A percentile compares a stretch with the other conserved stretches of the same genome.
Evolutionary conservation across 1,284 basidiomycete genomes (phyloP).

Genomic region (Tremellales sp.): DNA sequence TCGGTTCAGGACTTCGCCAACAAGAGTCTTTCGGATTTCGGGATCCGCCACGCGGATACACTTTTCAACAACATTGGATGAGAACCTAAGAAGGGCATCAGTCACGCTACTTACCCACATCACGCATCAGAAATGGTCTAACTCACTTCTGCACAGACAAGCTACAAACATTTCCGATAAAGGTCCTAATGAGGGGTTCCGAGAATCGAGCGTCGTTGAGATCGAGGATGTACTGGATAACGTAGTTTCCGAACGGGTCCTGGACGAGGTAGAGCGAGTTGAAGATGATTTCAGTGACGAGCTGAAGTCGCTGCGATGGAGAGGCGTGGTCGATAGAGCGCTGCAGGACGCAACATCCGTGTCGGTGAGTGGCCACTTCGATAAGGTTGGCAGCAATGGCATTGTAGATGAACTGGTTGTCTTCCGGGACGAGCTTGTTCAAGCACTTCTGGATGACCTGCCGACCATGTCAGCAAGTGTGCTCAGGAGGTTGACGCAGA

Average conservation of each 20-base stretch:
- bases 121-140: conserved; percentile 61
- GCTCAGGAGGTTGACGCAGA: not conserved
- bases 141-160: conserved; percentile 98
- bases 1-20: conserved; percentile 92
- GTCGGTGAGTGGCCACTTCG: conserved; percentile 98
- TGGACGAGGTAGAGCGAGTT: conserved; percentile 97
- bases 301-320: conserved; percentile 80
- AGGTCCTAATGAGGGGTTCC: conserved; percentile 95
- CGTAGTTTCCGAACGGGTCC: conserved; percentile 80
- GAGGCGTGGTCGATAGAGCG: conserved; percentile 97
- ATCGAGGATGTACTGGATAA: conserved; percentile 84
- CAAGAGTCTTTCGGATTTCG: conserved; percentile 85
- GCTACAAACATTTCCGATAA: conserved; percentile 94
- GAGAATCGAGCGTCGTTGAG: conserved; percentile 97
- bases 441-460: conserved; percentile 89
- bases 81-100: conserved; percentile 41
- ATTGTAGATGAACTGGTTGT: conserved; percentile 99
- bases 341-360: conserved; percentile 98
- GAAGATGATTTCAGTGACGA: conserved; percentile 98
- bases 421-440: conserved; percentile 94
- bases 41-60: conserved; percentile 98
- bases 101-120: conserved; percentile 60
- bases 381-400: conserved; percentile 98
- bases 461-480: not conserved
- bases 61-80: conserved; percentile 52